Evolutionary conservation across 768 basidiomycete species (phyloP), one percentile per base, ranked within the genome.

Genomic region (Leccinum arenicola): DNA sequence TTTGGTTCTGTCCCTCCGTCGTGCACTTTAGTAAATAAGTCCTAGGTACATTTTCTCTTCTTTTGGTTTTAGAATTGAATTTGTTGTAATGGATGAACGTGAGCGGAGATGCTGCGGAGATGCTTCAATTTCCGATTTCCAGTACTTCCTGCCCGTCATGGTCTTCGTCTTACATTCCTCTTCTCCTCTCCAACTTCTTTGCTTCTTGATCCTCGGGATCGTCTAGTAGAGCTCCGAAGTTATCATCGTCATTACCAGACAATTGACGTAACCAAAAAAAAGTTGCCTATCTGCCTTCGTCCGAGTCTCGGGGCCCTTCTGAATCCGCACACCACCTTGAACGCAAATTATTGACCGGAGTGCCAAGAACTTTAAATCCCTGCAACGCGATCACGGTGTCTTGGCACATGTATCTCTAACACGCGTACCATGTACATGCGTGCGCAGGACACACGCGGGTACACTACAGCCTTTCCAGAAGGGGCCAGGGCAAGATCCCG

Each of bases 31-130:
- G 43, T 45, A 19, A 10, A 56, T 63, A 61, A 12, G 31, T 35
- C 5, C 61, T 63, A 61, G n/a, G 10, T n/a, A 10, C 61, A 21
- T 50, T 60, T 55, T 60, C 50, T n/a, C 54, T 33, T 47, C 45
- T 52, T 48, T 58, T 45, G 2, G 19, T 45, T 45, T 45, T 12
- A 19, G 43, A n/a, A 45, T 45, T 19, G 19, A n/a, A n/a, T 40
- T 40, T 40, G 8, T 40, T n/a, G 9, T 67, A 63, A 63, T 65
- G 45, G 52, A 62, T 61, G 56, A 57, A 57, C 50, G 36, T 12
- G 52, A 55, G n/a, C 36, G 47, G 51, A 63, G 63, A 62, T 52
- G 43, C 43, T 45, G n/a, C 43, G 43, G 43, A 45, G 43, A 19
- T 45, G 43, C 43, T 19, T 19, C 40, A 9, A n/a, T 17, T 45